Percentiles rank a stretch among this genome's conserved stretches.
Evolutionary conservation across 495 filamentous ascomycete genomes (phyloP).

Genomic region (Penicillium atrosanguineum): DNA sequence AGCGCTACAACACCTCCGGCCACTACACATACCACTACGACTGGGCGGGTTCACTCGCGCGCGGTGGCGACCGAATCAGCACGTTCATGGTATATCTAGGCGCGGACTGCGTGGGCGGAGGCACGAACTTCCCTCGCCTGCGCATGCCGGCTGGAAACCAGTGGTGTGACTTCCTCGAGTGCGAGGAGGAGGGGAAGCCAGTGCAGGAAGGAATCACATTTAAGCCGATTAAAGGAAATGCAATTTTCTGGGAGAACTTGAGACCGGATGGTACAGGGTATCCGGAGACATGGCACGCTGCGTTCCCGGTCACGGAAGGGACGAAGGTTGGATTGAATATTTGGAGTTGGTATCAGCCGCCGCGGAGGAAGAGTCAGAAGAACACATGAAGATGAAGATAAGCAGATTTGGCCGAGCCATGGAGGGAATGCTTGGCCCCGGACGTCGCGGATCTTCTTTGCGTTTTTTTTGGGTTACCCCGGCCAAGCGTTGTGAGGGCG

Average conservation of each 20-base stretch:
- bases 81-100: conserved; percentile 66
- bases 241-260: conserved; percentile 76
- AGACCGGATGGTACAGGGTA: conserved; percentile 59
- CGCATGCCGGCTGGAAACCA: conserved; percentile 33
- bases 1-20: conserved; percentile 56
- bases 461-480: not conserved
- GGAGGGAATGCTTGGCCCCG: not conserved
- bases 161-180: conserved; percentile 63
- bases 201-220: conserved; percentile 58
- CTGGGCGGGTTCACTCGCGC: conserved; percentile 46
- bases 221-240: conserved; percentile 64
- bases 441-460: not conserved
- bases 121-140: conserved; percentile 58
- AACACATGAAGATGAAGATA: not conserved
- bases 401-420: not conserved
- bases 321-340: conserved; percentile 82
- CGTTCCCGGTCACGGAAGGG: conserved; percentile 63
- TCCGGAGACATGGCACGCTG: conserved; percentile 66
- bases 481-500: conserved; percentile 1
- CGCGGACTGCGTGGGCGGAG: conserved; percentile 57
- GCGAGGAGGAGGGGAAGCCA: conserved; percentile 34
- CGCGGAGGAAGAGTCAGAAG: conserved; percentile 13
- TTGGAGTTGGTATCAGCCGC: conserved; percentile 57
- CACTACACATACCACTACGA: conserved; percentile 62
- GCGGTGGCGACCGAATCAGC: conserved; percentile 45